phyloP scores from a whole-genome alignment of 2,329 filamentous ascomycete genomes.

The Nigrospora sphaerica region DNA sequence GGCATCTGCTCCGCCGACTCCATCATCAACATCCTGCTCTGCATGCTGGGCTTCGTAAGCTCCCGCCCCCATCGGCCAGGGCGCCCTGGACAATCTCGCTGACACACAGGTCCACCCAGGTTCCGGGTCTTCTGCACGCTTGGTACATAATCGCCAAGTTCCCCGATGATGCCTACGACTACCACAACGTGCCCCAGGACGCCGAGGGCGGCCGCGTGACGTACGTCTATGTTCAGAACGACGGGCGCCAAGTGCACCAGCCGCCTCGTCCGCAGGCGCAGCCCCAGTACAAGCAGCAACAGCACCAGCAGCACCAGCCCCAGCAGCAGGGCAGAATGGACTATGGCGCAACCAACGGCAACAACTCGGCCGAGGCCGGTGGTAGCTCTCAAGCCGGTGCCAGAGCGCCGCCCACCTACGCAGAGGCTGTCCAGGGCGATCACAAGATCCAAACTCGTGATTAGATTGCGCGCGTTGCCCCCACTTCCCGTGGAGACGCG shows the following conservation, averaged over 20 bases:
- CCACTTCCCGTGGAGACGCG: too few species aligned
- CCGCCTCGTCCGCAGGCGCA: conserved; percentile 19
- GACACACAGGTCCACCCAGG: conserved; percentile 22
- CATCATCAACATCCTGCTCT: conserved; percentile 91
- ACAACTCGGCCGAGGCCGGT: conserved; percentile 28
- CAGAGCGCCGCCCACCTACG: conserved; percentile 71
- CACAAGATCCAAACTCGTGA: conserved; percentile 76
- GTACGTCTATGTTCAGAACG: conserved; percentile 68
- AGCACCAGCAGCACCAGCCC: conserved; percentile 23
- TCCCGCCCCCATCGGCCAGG: conserved; percentile 24
- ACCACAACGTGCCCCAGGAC: conserved; percentile 57
- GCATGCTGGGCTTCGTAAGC: conserved; percentile 60
- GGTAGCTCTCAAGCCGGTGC: conserved; percentile 30
- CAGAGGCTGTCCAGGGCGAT: conserved; percentile 82
- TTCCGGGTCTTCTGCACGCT: conserved; percentile 86
- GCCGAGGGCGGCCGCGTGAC: conserved; percentile 54
- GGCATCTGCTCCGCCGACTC: conserved; percentile 90
- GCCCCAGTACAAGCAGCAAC: conserved; percentile 21
- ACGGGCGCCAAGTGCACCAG: conserved; percentile 28
- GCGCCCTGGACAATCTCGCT: background rate
- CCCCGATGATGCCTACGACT: conserved; percentile 68
- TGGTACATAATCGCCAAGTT: conserved; percentile 97
- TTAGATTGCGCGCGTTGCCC: conserved; percentile 19
- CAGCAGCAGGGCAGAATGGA: conserved; percentile 29
- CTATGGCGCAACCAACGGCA: conserved; percentile 36